Evolutionary conservation across 208 protist genomes (phyloP), one percentile per base, ranked within the genome.

Genomic region (Novymonas esmeraldas): DNA sequence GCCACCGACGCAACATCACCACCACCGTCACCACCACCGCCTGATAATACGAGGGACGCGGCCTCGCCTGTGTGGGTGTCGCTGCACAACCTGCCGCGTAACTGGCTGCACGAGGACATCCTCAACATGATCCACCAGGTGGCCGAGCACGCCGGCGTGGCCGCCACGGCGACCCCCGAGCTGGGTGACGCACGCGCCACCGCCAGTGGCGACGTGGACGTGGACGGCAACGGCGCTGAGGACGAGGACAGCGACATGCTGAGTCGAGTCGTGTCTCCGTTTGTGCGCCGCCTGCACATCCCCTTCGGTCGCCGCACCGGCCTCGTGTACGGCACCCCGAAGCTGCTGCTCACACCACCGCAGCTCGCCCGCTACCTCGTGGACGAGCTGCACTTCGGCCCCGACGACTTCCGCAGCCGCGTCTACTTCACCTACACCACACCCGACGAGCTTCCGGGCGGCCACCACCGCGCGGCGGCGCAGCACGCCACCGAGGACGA

Each of bases 51-150:
- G n/a, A n/a, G n/a, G n/a, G n/a, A n/a, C n/a, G n/a, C n/a, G 3
- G 24, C 31, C 24, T 56, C 44, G 6, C n/a, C 16, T 24, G 70
- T 70, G 20, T 76, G 70, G 70, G 74, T 94, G 3, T 45, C 78
- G 44, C 60, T 95, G 29, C 87, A 95, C 71, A 89, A 91, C 58
- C 52, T 91, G 73, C 90, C 90, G 2, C 64, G 73, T 3, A 89
- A 84, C 59, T 95, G 90, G 87, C 64, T 95, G 61, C 81, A 93
- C 51, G 90, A 95, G 31, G 87, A 95, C 24, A 81, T 95, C 18
- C 67, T 92, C 14, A 67, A 93, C 49, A 87, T 95, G 70, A 76
- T 95, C n/a, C 73, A 93, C 39, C 79, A 88, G 22, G 78, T 93
- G 14, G 90, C 85, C 24, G 64, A 77, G 22, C 80, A 90, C 63